phyloP scores from a whole-genome alignment of 2,329 filamentous ascomycete genomes.

The Cercospora berteroae region DNA sequence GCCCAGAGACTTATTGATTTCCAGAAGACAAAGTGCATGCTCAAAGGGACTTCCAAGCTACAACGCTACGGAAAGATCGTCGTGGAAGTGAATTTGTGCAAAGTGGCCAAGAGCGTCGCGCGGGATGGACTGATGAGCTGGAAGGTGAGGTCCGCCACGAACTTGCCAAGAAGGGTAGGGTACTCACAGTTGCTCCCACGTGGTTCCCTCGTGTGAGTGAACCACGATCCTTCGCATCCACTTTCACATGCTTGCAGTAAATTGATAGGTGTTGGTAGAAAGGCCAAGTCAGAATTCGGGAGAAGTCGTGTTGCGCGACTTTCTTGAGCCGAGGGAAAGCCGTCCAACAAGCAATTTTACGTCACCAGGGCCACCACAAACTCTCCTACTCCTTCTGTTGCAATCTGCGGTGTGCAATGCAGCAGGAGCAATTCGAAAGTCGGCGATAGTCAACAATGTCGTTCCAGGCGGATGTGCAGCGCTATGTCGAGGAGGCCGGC shows the following conservation, averaged over 20 bases:
- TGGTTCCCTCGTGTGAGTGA: not conserved
- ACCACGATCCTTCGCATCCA: not conserved
- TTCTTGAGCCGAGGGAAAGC: not conserved
- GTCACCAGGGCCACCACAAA: not conserved
- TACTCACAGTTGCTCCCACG: not conserved
- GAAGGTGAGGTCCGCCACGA: not conserved
- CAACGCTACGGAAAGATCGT: not conserved
- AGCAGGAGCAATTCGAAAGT: not conserved
- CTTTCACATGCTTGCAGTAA: not conserved
- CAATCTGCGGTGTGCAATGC: not conserved
- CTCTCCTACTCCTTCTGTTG: not conserved
- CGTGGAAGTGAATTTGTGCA: not conserved
- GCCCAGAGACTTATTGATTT: not conserved
- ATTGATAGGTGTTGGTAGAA: not conserved
- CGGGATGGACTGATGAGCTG: not conserved
- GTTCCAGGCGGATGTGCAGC: constrained; percentile 12
- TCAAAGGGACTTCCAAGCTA: not conserved
- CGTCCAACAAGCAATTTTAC: not conserved
- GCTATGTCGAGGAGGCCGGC: constrained; percentile 3
- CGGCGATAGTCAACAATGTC: constrained; percentile 7
- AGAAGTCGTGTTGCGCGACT: not conserved
- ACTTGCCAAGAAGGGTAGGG: not conserved
- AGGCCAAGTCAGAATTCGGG: not conserved
- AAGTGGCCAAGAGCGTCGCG: not conserved
- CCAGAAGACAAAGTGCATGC: not conserved